Base-by-base conservation (phyloP, 345 rosid genomes). In the Geranium brycei region DNA sequence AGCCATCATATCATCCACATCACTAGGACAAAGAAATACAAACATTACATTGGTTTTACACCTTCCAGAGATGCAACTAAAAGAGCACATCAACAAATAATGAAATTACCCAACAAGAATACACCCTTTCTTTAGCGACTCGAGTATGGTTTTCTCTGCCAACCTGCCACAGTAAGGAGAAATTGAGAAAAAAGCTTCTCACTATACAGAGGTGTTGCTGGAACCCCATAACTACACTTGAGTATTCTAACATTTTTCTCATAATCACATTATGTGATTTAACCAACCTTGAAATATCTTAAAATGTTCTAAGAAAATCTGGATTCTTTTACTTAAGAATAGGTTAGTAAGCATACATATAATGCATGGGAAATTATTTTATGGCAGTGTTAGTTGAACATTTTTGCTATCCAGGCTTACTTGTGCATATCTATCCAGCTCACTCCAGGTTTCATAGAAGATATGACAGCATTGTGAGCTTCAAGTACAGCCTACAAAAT, bases 361-460 rank as follows among this genome's bases (percentile, higher is more conserved):
- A 35, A 35, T 35, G 41, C 41, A 35, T 4, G 41, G 41, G 3
- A 35, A 35, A 35, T 35, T 7, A 35, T 35, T 35, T 35, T 7
- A 35, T 57, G 19, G 8, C 1, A 57, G n/a, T 57, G 7, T 16
- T 57, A 11, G 58, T 6, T 12, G 8, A 41, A 4, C 4, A 66
- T 64, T 31, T 61, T 19, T 15, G 67, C 62, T 40, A 59, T 17
- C 35, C 30, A 67, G 18, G 18, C 93, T 85, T 82, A 91, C 97
- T 81, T 86, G 82, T 87, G 95, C 97, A 88, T 91, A 76, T 88
- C 87, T 30, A 91, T 83, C 95, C 95, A 91, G 86, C 77, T 80
- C 19, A 87, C 80, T 64, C 91, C 96, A 60, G 96, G 97, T 74
- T 84, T 87, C 95, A 87, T 88, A 6, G 83, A 77, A 61, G 83